Conservation (phyloP, 257 asterid species). For the Verbascum thapsus region DNA sequence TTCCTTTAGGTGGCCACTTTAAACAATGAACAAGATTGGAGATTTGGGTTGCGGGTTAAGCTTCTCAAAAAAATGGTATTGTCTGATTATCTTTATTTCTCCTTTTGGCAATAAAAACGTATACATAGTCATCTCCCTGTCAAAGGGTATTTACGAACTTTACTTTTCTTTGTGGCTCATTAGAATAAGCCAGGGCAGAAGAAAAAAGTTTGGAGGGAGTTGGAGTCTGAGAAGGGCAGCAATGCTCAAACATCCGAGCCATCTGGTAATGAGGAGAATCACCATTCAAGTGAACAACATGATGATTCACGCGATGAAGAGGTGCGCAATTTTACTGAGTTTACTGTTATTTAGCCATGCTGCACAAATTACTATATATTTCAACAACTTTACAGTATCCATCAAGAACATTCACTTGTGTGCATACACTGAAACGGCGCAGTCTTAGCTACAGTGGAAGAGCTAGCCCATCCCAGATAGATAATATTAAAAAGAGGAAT, state of each 20-base stretch:
- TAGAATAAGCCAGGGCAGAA: slow-evolving; percentile 69
- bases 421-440: too few species aligned
- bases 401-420: too few species aligned
- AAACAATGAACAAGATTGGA: slow-evolving; percentile 96
- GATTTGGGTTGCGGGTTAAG: slow-evolving; percentile 93
- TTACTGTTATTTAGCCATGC: neutral
- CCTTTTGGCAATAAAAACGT: neutral
- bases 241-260: slow-evolving; percentile 47
- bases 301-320: slow-evolving; percentile 80
- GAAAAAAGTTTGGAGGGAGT: slow-evolving; percentile 68
- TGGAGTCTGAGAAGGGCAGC: slow-evolving; percentile 59
- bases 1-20: slow-evolving; percentile 63
- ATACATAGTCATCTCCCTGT: neutral
- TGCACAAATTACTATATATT: neutral
- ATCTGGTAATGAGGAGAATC: slow-evolving; percentile 61
- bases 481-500: too few species aligned
- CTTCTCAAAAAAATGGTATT: slow-evolving; percentile 76
- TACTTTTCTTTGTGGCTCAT: slow-evolving; percentile 22
- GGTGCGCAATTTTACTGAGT: slow-evolving; percentile 43
- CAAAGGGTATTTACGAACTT: slow-evolving; percentile 5
- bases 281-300: slow-evolving; percentile 53
- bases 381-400: too few species aligned
- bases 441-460: too few species aligned
- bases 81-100: slow-evolving; percentile 17
- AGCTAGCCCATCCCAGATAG: too few species aligned